These are phyloP conservation scores for Puccinia polysora DNA, from an alignment of 1,284 basidiomycete species.

Conservation along the genomic window DNA sequence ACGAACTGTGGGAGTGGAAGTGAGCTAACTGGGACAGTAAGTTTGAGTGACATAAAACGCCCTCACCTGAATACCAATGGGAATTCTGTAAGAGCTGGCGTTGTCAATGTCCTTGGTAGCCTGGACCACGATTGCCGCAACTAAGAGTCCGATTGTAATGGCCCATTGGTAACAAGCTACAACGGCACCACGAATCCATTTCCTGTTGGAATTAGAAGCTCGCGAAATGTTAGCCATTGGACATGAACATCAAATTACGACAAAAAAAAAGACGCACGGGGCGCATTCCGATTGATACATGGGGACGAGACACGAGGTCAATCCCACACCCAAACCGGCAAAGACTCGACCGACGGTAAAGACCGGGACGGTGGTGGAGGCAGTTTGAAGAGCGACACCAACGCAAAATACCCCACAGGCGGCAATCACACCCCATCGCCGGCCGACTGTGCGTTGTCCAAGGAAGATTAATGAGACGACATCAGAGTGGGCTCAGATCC, in stretches of 20 bases:
- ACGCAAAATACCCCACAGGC: slow-evolving; percentile 32
- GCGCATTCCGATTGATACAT: slow-evolving; percentile 53
- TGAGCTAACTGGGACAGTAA: background rate
- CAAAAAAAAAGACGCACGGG: slow-evolving; percentile 46
- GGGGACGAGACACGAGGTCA: slow-evolving; percentile 50
- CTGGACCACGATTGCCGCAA: slow-evolving; percentile 47
- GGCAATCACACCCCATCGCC: slow-evolving; percentile 40
- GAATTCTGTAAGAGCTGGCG: slow-evolving; percentile 49
- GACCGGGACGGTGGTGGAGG: slow-evolving; percentile 43
- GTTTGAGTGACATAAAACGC: too few species aligned
- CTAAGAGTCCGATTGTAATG: slow-evolving; percentile 49
- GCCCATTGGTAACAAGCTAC: slow-evolving; percentile 52
- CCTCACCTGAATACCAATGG: slow-evolving; percentile 50
- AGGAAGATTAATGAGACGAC: background rate
- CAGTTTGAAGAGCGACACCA: slow-evolving; percentile 43
- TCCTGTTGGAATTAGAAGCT: slow-evolving; percentile 13
- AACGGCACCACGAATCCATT: slow-evolving; percentile 52
- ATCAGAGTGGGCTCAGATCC: background rate
- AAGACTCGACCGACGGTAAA: slow-evolving; percentile 51
- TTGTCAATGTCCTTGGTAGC: slow-evolving; percentile 46
- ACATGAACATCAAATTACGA: too few species aligned
- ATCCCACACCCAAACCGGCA: slow-evolving; percentile 51
- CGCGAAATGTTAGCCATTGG: background rate
- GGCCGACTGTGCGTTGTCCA: slow-evolving; percentile 24
- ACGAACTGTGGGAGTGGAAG: slow-evolving; percentile 17